Evolutionary conservation across 352 stramenopile species (phyloP), one percentile per base, ranked within the genome.

Genomic region (Phytophthora lateralis): DNA sequence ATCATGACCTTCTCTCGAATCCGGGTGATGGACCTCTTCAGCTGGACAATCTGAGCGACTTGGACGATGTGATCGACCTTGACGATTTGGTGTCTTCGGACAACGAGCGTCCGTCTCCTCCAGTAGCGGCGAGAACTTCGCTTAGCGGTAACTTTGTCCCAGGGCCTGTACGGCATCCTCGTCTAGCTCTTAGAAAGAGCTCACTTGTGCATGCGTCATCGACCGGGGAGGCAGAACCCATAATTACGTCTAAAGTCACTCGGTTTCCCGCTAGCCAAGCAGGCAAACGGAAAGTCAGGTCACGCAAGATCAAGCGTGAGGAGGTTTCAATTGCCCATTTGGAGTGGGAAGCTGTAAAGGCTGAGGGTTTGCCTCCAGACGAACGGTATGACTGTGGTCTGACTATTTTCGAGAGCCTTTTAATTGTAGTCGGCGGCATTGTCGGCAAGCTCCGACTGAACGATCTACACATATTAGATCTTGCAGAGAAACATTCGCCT

Each of bases 371-470:
- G 15, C 44, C 60, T 4, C 78, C 78, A 1, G 63, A 73, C 9
- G 57, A 73, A 45, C 78, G 78, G 12, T 88, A 88, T 42, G 78
- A 88, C 58, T 85, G 66, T 34, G 78, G 78, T n/a, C 63, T 83
- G 24, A 56, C 78, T 5, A 67, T 82, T 17, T 76, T 76, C 52
- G 66, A 51, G 14, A 70, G 52, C 27, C 55, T 55, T 21, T 63
- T 88, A 44, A 74, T 88, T 56, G 76, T 88, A n/a, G 78, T 88
- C 24, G 78, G 78, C 35, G 78, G 78, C 9, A 84, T 88, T 34
- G 78, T 85, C 14, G 78, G 68, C 61, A 84, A 85, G 43, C 55
- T 79, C 11, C 76, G 78, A 4, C 38, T 79, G 35, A 88, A 88
- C 50, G 78, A 88, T 42, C 29, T 88, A 50, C 69, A 85, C 26